These are phyloP conservation scores for Neofusicoccum sp. DNA, from an alignment of 2,329 filamentous ascomycete species.

Conservation along the genomic window DNA sequence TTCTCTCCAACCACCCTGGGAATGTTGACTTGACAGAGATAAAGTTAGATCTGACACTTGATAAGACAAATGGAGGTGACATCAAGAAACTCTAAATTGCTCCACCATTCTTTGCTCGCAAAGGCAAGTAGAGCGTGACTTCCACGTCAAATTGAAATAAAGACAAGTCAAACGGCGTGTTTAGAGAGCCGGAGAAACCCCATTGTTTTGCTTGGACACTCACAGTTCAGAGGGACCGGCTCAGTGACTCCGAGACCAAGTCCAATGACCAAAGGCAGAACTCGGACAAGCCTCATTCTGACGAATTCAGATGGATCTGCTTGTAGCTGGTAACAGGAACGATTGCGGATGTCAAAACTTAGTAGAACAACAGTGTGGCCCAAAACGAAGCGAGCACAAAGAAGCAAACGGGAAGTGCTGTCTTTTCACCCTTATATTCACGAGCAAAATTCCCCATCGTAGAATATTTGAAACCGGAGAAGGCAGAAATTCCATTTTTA, in stretches of 20 bases:
- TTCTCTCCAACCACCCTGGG: background rate
- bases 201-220: background rate
- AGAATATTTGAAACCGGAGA: background rate
- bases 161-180: background rate
- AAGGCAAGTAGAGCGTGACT: too few species aligned
- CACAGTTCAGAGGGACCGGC: background rate
- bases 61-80: background rate
- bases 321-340: background rate
- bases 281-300: background rate
- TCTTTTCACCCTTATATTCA: background rate
- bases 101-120: too few species aligned
- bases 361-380: background rate
- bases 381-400: background rate
- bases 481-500: background rate
- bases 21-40: background rate
- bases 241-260: background rate
- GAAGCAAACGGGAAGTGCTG: background rate
- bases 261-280: background rate
- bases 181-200: too few species aligned
- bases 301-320: background rate
- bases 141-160: too few species aligned
- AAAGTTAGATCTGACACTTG: background rate
- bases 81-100: too few species aligned
- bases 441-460: too few species aligned
- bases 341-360: background rate